Conservation (phyloP, 2,329 filamentous ascomycete genomes). For the Alternaria sp. region DNA sequence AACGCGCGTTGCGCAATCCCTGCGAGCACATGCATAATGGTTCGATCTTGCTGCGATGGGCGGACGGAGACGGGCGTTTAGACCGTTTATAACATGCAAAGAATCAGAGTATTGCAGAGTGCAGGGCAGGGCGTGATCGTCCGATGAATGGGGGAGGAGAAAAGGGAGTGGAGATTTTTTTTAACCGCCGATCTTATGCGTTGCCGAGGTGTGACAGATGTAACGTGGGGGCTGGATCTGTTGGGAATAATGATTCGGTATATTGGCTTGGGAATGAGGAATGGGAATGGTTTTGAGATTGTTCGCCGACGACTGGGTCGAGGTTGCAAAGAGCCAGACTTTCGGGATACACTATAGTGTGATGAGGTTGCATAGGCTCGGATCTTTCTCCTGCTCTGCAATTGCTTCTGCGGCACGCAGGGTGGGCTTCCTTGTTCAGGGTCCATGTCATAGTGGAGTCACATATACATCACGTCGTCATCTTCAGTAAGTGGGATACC, state of each 20-base stretch:
- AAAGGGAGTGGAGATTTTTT: background rate
- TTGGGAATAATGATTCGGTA: background rate
- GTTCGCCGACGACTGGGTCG: background rate
- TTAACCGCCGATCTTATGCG: background rate
- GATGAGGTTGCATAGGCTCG: background rate
- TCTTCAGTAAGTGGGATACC: background rate
- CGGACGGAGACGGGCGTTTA: background rate
- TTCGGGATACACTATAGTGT: background rate
- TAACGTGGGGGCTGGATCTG: background rate
- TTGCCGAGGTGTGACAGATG: background rate
- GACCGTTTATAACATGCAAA: background rate
- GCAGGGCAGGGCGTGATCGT: background rate
- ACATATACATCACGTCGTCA: background rate
- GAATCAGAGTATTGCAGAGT: background rate
- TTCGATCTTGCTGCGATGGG: background rate
- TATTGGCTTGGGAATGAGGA: background rate
- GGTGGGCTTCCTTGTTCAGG: background rate
- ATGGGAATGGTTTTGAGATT: background rate
- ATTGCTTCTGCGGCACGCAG: background rate
- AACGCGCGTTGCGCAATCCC: background rate
- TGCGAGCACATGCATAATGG: conserved; percentile 9
- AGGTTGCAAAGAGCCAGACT: background rate
- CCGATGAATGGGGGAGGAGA: background rate
- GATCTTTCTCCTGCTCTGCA: background rate
- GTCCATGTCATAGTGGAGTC: background rate